A percentile compares a stretch with the other conserved stretches of the same genome.
phyloP scores from a whole-genome alignment of 495 filamentous ascomycete species.

The Saxispiralis lemnorum region DNA sequence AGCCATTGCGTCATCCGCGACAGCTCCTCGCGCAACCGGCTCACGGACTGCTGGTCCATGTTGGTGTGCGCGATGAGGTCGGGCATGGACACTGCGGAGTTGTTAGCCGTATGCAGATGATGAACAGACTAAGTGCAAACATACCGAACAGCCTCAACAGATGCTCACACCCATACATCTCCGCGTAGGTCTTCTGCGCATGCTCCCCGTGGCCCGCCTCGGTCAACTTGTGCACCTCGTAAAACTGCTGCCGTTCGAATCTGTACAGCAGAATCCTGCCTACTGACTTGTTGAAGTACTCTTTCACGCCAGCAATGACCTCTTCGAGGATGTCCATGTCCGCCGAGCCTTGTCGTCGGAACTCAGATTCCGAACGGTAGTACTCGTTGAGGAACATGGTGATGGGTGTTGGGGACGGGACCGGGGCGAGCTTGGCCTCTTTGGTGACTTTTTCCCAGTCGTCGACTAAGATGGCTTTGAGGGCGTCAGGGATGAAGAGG shows the following conservation, averaged over 20 bases:
- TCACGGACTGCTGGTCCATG: slow-evolving; percentile 82
- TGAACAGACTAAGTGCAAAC: background rate
- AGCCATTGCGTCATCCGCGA: slow-evolving; percentile 67
- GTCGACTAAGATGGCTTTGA: slow-evolving; percentile 84
- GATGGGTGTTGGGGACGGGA: slow-evolving; percentile 61
- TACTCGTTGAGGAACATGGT: slow-evolving; percentile 66
- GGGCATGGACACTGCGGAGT: slow-evolving; percentile 56
- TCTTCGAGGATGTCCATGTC: slow-evolving; percentile 77
- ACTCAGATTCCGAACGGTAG: slow-evolving; percentile 45
- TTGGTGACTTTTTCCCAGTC: slow-evolving; percentile 99
- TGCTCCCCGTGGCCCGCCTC: slow-evolving; percentile 35
- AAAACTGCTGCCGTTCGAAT: slow-evolving; percentile 77
- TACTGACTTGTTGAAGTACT: slow-evolving; percentile 80
- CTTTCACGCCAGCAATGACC: slow-evolving; percentile 60
- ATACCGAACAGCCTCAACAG: slow-evolving; percentile 72
- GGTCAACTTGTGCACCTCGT: slow-evolving; percentile 49
- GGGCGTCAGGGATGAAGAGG: slow-evolving; percentile 60
- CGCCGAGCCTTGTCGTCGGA: slow-evolving; percentile 44
- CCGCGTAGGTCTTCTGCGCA: slow-evolving; percentile 45
- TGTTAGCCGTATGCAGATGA: slow-evolving; percentile 6
- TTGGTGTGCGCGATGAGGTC: slow-evolving; percentile 93
- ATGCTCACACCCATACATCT: slow-evolving; percentile 90
- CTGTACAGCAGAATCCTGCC: slow-evolving; percentile 79
- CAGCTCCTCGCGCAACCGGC: slow-evolving; percentile 72
- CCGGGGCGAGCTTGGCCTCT: slow-evolving; percentile 64